Evolutionary conservation across 2,329 filamentous ascomycete species (phyloP).

Genomic region (Harringtonia lauricola): DNA sequence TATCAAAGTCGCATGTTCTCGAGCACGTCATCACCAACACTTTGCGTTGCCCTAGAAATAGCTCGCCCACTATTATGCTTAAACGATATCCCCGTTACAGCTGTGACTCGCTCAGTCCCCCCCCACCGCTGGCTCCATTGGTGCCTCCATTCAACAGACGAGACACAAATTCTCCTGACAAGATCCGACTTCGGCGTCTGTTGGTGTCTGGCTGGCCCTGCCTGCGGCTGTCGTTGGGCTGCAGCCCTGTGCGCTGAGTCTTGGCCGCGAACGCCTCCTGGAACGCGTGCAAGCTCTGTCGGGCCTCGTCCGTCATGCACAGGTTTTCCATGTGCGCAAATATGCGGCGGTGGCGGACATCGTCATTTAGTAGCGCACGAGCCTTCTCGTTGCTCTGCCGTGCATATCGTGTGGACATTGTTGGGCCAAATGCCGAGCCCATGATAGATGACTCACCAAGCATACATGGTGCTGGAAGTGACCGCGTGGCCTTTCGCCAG

Average conservation of each 20-base stretch:
- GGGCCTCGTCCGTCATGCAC: conserved; percentile 37
- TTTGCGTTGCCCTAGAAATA: too few relatives aligned
- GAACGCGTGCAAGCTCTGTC: conserved; percentile 35
- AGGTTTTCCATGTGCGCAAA: conserved; percentile 34
- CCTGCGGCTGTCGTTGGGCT: conserved; percentile 19
- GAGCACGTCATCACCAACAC: too few relatives aligned
- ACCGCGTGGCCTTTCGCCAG: not conserved
- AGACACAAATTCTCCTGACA: not conserved
- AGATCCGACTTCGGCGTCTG: not conserved
- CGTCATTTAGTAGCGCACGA: conserved; percentile 23
- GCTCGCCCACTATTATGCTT: too few relatives aligned
- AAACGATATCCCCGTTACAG: too few relatives aligned
- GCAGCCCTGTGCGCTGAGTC: conserved; percentile 23
- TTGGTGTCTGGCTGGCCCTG: not conserved
- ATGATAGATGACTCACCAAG: not conserved
- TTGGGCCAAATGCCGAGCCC: not conserved
- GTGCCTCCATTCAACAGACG: conserved; percentile 2
- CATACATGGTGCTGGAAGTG: not conserved
- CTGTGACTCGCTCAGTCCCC: too few relatives aligned
- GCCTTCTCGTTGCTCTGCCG: conserved; percentile 2
- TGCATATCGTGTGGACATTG: not conserved
- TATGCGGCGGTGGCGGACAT: conserved; percentile 29
- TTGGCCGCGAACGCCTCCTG: conserved; percentile 36
- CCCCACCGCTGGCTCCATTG: too few relatives aligned
- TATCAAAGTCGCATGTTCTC: too few relatives aligned